phyloP scores from a whole-genome alignment of 495 filamentous ascomycete species.

The Chaetomium fimeti region DNA sequence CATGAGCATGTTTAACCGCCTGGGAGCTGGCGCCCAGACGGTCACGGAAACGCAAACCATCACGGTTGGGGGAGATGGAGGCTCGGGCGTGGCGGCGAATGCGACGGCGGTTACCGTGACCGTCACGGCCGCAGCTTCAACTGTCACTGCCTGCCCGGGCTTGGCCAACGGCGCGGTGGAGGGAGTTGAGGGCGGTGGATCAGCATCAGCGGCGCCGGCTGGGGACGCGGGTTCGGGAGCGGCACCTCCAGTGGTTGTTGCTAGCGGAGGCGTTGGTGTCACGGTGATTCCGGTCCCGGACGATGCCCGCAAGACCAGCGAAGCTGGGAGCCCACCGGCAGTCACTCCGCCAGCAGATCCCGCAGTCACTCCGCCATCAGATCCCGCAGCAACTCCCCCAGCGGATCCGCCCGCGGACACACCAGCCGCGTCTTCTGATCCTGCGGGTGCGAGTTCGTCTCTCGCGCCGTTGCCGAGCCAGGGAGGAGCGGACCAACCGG shows the following conservation, averaged over 20 bases:
- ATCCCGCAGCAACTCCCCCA: not conserved
- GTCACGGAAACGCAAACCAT: slow-evolving; percentile 45
- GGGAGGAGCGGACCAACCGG: not conserved
- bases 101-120: slow-evolving; percentile 33
- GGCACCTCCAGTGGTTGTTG: slow-evolving; percentile 9
- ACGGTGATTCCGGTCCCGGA: slow-evolving; percentile 30
- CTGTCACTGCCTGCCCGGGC: slow-evolving; percentile 37
- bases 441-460: not conserved
- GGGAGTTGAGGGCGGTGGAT: not conserved
- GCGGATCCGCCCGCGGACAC: slow-evolving; percentile 1
- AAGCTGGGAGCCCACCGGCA: slow-evolving; percentile 20
- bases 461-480: slow-evolving; percentile 11
- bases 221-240: slow-evolving; percentile 10
- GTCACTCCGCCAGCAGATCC: slow-evolving; percentile 9
- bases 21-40: slow-evolving; percentile 28
- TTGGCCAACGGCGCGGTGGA: slow-evolving; percentile 23
- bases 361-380: not conserved
- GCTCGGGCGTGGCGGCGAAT: slow-evolving; percentile 30
- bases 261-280: slow-evolving; percentile 36
- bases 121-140: slow-evolving; percentile 41
- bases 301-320: slow-evolving; percentile 25
- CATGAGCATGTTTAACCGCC: slow-evolving; percentile 22
- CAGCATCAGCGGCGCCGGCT: not conserved
- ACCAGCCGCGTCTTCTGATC: slow-evolving; percentile 8
- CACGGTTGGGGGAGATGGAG: slow-evolving; percentile 34